Conservation (phyloP, 495 filamentous ascomycete species). For the Glarea lozoyensis region DNA sequence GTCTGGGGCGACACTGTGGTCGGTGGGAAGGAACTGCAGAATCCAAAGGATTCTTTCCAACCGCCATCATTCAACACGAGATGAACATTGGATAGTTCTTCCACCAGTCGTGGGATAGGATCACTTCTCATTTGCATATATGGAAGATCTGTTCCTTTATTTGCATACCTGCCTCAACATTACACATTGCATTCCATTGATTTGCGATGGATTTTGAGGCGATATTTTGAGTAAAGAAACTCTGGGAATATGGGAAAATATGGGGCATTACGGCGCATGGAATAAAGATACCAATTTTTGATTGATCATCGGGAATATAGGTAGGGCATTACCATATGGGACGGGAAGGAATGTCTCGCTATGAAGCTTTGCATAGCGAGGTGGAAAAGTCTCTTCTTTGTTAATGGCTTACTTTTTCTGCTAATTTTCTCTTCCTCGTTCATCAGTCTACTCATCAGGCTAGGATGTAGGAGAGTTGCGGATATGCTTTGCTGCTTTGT, state of each 20-base stretch:
- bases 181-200: too few species aligned
- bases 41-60: slow-evolving; percentile 19
- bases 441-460: too few species aligned
- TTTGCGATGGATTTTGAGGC: not conserved
- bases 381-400: not conserved
- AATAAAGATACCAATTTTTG: slow-evolving; percentile 1
- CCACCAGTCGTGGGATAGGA: not conserved
- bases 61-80: slow-evolving; percentile 12
- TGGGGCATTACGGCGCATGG: slow-evolving; percentile 1
- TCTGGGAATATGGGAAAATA: not conserved
- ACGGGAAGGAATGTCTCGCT: not conserved
- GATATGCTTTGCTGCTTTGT: too few species aligned
- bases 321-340: not conserved
- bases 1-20: slow-evolving; percentile 15
- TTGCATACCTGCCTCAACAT: not conserved
- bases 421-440: too few species aligned
- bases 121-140: not conserved
- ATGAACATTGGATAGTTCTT: slow-evolving; percentile 12
- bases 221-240: not conserved
- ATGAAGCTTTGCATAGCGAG: not conserved
- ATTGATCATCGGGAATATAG: not conserved
- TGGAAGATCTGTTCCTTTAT: not conserved
- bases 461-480: too few species aligned
- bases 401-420: too few species aligned
- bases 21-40: slow-evolving; percentile 16